phyloP scores from a whole-genome alignment of 169 alveolate species.

The Amoebophrya sp. region DNA sequence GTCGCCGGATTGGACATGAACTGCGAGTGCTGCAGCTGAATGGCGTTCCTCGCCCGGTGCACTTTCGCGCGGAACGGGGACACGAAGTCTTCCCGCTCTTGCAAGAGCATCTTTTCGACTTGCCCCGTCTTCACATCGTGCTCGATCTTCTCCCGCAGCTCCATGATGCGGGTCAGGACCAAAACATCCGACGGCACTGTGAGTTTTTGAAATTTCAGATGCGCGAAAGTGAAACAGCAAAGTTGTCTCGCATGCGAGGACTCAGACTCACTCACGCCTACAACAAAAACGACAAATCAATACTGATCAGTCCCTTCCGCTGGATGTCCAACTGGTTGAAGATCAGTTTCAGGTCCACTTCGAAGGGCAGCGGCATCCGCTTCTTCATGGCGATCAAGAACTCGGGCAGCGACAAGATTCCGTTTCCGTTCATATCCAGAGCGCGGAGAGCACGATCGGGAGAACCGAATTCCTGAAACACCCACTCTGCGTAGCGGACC shows the following conservation, averaged over 20 bases:
- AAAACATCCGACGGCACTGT: too few species aligned
- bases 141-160: neutral
- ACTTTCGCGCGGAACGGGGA: neutral
- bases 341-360: neutral
- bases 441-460: neutral
- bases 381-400: conserved; percentile 16
- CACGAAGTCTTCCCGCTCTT: neutral
- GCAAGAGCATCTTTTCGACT: neutral
- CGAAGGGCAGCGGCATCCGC: neutral
- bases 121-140: neutral
- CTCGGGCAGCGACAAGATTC: neutral
- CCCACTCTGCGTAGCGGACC: neutral
- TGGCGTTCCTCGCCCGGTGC: neutral
- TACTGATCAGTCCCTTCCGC: neutral
- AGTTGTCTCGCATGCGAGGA: too few species aligned
- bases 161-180: too few species aligned
- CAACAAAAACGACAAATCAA: too few species aligned
- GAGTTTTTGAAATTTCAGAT: too few species aligned
- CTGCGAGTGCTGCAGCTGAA: neutral
- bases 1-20: too few species aligned
- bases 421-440: neutral
- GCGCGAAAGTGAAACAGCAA: too few species aligned
- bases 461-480: neutral
- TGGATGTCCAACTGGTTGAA: neutral
- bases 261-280: too few species aligned